Evolutionary conservation across 2,329 filamentous ascomycete species (phyloP).

Genomic region (Fusarium nelsonii): DNA sequence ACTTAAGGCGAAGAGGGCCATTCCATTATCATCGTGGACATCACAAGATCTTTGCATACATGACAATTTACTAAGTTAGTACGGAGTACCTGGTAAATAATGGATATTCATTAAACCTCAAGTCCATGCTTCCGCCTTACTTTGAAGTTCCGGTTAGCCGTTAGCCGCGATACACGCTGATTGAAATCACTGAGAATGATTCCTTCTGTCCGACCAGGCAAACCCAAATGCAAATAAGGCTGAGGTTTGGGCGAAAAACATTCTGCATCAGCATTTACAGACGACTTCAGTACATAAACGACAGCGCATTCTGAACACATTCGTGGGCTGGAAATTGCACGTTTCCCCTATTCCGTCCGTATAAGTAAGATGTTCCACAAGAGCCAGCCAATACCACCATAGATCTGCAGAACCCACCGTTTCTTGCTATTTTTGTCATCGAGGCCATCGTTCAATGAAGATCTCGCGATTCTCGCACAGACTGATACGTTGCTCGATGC

Average conservation of each 20-base stretch:
- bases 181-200: not conserved
- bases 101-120: not conserved
- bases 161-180: not conserved
- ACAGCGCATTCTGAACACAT: not conserved
- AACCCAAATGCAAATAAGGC: not conserved
- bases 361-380: not conserved
- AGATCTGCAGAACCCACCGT: not conserved
- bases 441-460: constrained; percentile 1
- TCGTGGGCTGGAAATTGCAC: not conserved
- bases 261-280: not conserved
- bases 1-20: not conserved
- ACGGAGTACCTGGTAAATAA: too few relatives aligned
- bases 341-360: not conserved
- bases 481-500: not conserved
- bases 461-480: constrained; percentile 10
- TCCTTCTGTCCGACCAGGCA: not conserved
- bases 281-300: not conserved
- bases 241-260: not conserved
- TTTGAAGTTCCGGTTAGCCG: not conserved
- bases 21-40: not conserved
- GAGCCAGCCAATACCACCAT: not conserved
- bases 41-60: not conserved
- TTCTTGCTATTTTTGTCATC: constrained; percentile 11
- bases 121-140: not conserved
- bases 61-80: too few relatives aligned